Evolutionary conservation across 1,284 basidiomycete species (phyloP), one percentile per base, ranked within the genome.

Genomic region (Schizophyllum commune): DNA sequence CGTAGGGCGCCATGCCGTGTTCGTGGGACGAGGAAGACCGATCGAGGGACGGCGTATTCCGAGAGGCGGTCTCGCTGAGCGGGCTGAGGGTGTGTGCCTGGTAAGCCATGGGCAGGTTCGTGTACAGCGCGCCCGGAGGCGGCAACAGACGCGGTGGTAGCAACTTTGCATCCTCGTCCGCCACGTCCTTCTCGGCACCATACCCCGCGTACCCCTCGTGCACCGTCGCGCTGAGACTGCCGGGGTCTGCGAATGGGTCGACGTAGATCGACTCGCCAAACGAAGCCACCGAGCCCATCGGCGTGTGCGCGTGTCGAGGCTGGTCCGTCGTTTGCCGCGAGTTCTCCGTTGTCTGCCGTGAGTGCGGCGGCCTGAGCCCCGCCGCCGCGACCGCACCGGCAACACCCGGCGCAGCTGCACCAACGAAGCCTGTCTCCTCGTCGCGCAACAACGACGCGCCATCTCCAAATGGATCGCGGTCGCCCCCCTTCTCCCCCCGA

Each of bases 211-310:
- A 69, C 60, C 27, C 27, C 27, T 27, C 27, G 27, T 27, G 27
- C 5, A 27, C 27, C 27, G 27, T 27, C 27, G 80, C 78, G 32
- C 70, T n/a, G n/a, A n/a, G n/a, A n/a, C n/a, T 65, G 8, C 78
- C 73, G 19, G 76, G 75, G 67, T 87, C 84, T 4, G 76, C 71
- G 65, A 86, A 87, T 1, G 85, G 85, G 66, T 87, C 83, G 20
- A 69, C 67, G 66, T 85, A 83, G 56, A 57, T 63, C 55, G 62
- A 64, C 22, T 71, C 68, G 62, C 74, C 79, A 27, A 27, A 27
- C 27, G 27, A 27, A 5, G 3, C 27, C 27, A 27, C 27, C 17
- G 70, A 64, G 64, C 79, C 73, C 59, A 79, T 81, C 32, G 27
- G 27, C 27, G 67, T 63, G 61, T 81, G 27, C 27, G 67, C 62